phyloP scores from a whole-genome alignment of 495 filamentous ascomycete genomes.

The Annulohypoxylon bovei region DNA sequence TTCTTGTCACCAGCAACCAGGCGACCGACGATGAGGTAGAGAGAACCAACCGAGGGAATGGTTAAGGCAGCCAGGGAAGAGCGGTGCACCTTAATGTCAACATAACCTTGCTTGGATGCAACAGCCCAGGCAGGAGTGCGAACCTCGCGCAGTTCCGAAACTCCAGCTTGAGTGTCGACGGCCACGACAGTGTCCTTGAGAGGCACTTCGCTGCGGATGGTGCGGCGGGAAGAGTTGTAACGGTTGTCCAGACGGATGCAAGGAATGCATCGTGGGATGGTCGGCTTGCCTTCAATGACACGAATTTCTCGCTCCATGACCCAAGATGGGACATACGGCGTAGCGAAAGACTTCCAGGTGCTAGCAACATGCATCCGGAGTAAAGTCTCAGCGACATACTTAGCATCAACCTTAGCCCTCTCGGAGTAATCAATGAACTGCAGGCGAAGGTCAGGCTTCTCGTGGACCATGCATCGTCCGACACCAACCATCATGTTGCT shows the following conservation, averaged over 20 bases:
- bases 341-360: conserved; percentile 17
- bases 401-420: neutral
- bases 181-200: neutral
- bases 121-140: neutral
- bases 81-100: conserved; percentile 3
- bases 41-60: neutral
- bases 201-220: conserved; percentile 1
- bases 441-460: conserved; percentile 18
- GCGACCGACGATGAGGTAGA: conserved; percentile 5
- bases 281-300: conserved; percentile 4
- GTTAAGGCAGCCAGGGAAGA: conserved; percentile 5
- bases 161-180: neutral
- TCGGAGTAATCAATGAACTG: conserved; percentile 8
- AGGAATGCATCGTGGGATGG: conserved; percentile 5
- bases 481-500: conserved; percentile 44
- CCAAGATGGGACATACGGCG: conserved; percentile 4
- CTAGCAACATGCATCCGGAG: conserved; percentile 13
- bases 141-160: conserved; percentile 4
- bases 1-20: neutral
- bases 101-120: neutral
- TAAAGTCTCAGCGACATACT: conserved; percentile 2
- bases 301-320: conserved; percentile 12
- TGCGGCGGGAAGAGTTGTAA: conserved; percentile 7
- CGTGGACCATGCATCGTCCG: conserved; percentile 8
- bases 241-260: conserved; percentile 1